phyloP scores from a whole-genome alignment of 768 basidiomycete species.

The Boletus coccyginus region DNA sequence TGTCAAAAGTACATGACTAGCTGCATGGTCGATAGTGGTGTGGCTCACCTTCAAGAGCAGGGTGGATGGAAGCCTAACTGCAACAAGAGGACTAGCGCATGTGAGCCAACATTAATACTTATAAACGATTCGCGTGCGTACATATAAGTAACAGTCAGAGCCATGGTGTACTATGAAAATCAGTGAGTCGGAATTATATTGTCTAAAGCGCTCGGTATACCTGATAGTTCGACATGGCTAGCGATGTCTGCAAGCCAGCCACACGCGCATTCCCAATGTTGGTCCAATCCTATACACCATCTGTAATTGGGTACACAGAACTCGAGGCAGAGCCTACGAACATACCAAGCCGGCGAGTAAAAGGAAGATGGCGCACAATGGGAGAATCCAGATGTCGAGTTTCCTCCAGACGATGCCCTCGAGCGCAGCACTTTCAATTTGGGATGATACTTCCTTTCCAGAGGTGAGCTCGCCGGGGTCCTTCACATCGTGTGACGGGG shows the following conservation, averaged over 20 bases:
- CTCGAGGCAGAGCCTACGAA: too few relatives aligned
- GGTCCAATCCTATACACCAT: slow-evolving; percentile 29
- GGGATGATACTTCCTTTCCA: too few relatives aligned
- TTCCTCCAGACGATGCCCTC: too few relatives aligned
- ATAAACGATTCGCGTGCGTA: background rate
- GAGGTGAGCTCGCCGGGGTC: too few relatives aligned
- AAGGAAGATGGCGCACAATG: too few relatives aligned
- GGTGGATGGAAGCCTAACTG: slow-evolving; percentile 59
- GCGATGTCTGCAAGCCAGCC: slow-evolving; percentile 49
- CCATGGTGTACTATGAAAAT: slow-evolving; percentile 31
- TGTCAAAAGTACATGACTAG: background rate
- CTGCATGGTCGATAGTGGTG: background rate
- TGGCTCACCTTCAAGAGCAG: slow-evolving; percentile 47
- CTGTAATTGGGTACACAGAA: too few relatives aligned
- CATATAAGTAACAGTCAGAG: slow-evolving; percentile 26
- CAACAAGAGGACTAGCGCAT: slow-evolving; percentile 42
- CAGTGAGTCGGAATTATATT: background rate
- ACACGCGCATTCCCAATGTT: slow-evolving; percentile 60
- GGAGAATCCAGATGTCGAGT: too few relatives aligned
- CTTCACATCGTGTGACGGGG: too few relatives aligned
- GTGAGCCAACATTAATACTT: background rate
- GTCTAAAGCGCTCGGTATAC: background rate
- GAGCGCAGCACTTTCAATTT: too few relatives aligned
- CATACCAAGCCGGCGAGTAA: too few relatives aligned
- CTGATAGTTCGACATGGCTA: slow-evolving; percentile 12